Conservation (phyloP, 371 early-diverging fungal genomes). For the Rhizopus delemar region DNA sequence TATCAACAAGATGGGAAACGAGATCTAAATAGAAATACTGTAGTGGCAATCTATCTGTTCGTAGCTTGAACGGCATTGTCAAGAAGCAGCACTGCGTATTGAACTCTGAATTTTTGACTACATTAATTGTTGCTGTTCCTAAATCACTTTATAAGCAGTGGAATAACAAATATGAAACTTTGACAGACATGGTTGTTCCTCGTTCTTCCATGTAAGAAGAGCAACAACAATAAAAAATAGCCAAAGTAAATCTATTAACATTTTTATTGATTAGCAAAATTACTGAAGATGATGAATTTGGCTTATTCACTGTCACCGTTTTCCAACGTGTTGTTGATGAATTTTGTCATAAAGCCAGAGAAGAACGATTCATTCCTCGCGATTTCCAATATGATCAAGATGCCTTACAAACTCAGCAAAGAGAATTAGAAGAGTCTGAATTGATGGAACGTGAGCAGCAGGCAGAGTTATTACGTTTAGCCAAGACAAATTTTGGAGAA, state of each 20-base stretch:
- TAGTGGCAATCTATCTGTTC: conserved; percentile 91
- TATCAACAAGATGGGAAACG: not conserved
- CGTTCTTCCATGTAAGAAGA: conserved; percentile 81
- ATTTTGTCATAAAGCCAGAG: conserved; percentile 84
- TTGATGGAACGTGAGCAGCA: conserved; percentile 79
- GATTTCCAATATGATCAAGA: conserved; percentile 90
- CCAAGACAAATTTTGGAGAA: conserved; percentile 93
- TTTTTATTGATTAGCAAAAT: conserved; percentile 58
- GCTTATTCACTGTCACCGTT: conserved; percentile 84
- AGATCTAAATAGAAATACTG: too few species aligned
- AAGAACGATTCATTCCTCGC: conserved; percentile 89
- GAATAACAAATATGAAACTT: conserved; percentile 81
- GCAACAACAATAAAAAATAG: too few species aligned
- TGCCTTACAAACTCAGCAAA: conserved; percentile 72
- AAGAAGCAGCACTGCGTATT: conserved; percentile 88
- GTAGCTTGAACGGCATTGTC: conserved; percentile 83
- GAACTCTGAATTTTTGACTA: conserved; percentile 91
- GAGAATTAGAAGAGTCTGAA: conserved; percentile 70
- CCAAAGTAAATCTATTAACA: too few species aligned
- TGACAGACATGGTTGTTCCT: conserved; percentile 94
- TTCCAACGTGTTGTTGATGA: conserved; percentile 89
- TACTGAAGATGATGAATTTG: conserved; percentile 91
- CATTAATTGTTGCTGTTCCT: conserved; percentile 93
- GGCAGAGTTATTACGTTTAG: conserved; percentile 76
- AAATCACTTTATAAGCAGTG: conserved; percentile 79